Evolutionary conservation across 179 eudicot species (phyloP).

Genomic region (Patellifolia procumbens): DNA sequence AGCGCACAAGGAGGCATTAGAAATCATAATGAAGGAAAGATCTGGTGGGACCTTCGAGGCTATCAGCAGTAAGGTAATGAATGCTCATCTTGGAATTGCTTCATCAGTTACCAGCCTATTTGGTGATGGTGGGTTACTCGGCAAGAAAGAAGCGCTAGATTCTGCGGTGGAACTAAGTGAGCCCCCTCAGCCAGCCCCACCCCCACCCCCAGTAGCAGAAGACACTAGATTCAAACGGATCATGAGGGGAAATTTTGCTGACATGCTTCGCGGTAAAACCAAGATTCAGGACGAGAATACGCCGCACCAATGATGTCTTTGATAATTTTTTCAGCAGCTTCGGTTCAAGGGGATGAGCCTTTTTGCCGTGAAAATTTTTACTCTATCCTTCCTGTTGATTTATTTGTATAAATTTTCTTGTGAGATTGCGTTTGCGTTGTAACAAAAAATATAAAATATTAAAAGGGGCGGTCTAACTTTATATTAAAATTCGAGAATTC

Average conservation of each 20-base stretch:
- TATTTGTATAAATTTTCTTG: too few species aligned
- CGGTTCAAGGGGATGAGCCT: background rate
- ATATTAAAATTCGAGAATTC: too few species aligned
- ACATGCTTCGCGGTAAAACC: conserved; percentile 76
- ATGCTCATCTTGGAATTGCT: conserved; percentile 86
- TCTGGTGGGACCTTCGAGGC: conserved; percentile 86
- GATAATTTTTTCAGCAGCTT: conserved; percentile 5
- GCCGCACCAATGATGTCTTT: conserved; percentile 36
- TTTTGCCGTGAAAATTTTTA: too few species aligned
- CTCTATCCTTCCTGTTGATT: too few species aligned
- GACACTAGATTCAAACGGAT: conserved; percentile 89
- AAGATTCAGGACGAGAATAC: conserved; percentile 50
- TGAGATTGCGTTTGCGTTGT: too few species aligned
- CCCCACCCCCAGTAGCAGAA: conserved; percentile 50
- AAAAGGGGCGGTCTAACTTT: too few species aligned
- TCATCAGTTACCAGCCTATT: conserved; percentile 79
- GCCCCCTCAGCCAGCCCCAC: conserved; percentile 43
- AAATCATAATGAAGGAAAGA: conserved; percentile 86
- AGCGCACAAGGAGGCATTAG: conserved; percentile 95
- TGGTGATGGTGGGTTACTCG: conserved; percentile 80
- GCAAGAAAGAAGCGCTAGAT: conserved; percentile 69
- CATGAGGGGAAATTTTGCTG: conserved; percentile 85
- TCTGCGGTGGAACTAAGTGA: conserved; percentile 40
- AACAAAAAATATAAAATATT: too few species aligned
- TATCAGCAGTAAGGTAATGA: conserved; percentile 92